Base-by-base conservation (phyloP, 1,139 yeast species). In the Debaryomyces robertsiae region DNA sequence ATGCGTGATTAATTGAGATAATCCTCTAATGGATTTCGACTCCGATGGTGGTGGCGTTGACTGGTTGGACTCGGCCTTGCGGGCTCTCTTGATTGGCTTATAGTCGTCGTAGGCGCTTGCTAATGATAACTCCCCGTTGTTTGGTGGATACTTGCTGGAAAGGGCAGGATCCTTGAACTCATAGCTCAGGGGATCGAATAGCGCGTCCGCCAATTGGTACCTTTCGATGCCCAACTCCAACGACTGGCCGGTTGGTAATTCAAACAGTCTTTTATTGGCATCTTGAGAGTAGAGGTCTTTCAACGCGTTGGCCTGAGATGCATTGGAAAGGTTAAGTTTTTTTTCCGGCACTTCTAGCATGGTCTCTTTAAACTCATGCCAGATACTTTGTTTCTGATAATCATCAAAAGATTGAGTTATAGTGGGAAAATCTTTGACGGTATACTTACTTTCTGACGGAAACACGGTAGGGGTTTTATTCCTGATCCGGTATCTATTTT, bases 221-320 rank as follows among this genome's bases (percentile, higher is more conserved):
- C 97, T 69, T 45, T 87, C 94, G 37, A 65, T 52, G 6, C 77
- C 63, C 19, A 72, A 50, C 16, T 62, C 61, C 4, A 73, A 45
- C 9, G 68, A 57, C 52, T 73, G 78, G 3, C 79, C 79, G 54
- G 87, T 84, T 10, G 98, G 96, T 31, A 91, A 72, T 64, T 93
- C 98, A 58, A 86, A 88, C 25, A 75, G 61, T 42, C 96, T 72
- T 40, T 66, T 60, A 44, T 66, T 61, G 4, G 61, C 50, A 39
- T 63, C 68, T 38, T 58, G 63, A 23, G 60, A 49, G 48, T 66
- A 69, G 27, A 53, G 44, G 38, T 68, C 73, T 39, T 58, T 54
- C 17, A 55, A 47, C 10, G 58, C 40, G 27, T 50, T 47, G 17
- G 47, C 44, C 30, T 50, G 52, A 27, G 45, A 53, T 4, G 52